phyloP scores from a whole-genome alignment of 352 stramenopile species.

The Phytophthora citricola region DNA sequence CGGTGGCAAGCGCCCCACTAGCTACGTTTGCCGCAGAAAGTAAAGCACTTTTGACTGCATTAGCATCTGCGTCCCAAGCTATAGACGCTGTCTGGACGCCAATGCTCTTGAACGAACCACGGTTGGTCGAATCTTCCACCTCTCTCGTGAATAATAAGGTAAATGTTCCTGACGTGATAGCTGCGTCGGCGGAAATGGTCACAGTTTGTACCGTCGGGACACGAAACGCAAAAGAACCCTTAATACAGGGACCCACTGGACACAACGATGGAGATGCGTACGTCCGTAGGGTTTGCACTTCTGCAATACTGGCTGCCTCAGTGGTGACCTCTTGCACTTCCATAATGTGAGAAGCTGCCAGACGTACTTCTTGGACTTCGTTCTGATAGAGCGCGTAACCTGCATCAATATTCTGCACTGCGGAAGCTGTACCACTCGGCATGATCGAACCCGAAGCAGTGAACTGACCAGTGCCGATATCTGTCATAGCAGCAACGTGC shows the following conservation, averaged over 20 bases:
- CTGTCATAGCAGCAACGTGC: constrained; percentile 62
- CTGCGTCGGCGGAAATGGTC: constrained; percentile 54
- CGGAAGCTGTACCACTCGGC: constrained; percentile 52
- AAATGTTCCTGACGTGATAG: constrained; percentile 60
- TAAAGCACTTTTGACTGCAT: constrained; percentile 40
- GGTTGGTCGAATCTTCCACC: constrained; percentile 16
- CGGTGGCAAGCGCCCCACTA: constrained; percentile 30
- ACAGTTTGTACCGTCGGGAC: constrained; percentile 81
- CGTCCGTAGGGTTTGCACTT: constrained; percentile 78
- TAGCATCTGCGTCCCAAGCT: constrained; percentile 49
- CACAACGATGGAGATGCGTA: constrained; percentile 54
- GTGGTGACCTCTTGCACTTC: constrained; percentile 79
- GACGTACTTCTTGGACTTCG: constrained; percentile 75
- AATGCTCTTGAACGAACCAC: constrained; percentile 35
- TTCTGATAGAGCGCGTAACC: constrained; percentile 64
- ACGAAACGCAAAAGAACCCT: constrained; percentile 66
- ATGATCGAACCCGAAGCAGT: constrained; percentile 44
- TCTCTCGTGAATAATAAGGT: constrained; percentile 54
- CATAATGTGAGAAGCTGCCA: constrained; percentile 68
- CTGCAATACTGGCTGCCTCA: constrained; percentile 61
- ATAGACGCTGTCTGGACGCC: constrained; percentile 42
- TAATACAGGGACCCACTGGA: constrained; percentile 54
- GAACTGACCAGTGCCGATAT: constrained; percentile 61
- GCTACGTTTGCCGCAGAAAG: constrained; percentile 23
- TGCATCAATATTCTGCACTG: constrained; percentile 58